Percentiles rank a stretch among this genome's conserved stretches.
Evolutionary conservation across 78 protist genomes (phyloP).

Genomic region (Blattamonas nauphoetae): DNA sequence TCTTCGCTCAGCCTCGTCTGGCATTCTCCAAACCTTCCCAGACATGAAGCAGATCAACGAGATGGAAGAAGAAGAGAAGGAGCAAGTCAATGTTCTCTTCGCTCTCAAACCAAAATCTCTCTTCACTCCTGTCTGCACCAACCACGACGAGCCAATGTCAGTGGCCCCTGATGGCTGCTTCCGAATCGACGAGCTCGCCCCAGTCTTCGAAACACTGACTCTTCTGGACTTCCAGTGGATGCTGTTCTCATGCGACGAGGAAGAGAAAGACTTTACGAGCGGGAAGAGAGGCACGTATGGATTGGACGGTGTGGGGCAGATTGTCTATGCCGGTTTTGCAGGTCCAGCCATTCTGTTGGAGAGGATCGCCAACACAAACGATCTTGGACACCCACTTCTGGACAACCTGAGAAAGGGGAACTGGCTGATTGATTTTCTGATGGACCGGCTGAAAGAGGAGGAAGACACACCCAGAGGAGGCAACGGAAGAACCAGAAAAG

Average conservation of each 20-base stretch:
- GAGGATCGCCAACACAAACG: neutral
- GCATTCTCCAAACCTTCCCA: neutral
- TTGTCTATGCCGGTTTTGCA: neutral
- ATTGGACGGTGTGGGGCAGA: neutral
- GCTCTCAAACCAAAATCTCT: neutral
- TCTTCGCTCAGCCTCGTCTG: neutral
- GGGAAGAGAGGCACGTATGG: neutral
- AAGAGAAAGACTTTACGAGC: neutral
- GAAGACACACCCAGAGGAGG: neutral
- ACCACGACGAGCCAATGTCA: neutral
- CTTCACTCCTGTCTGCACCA: neutral
- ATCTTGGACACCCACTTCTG: conserved; percentile 64
- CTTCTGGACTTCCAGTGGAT: conserved; percentile 7
- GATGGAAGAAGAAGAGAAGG: neutral
- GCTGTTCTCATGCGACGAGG: neutral
- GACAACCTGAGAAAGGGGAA: conserved; percentile 57
- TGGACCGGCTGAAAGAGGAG: conserved; percentile 21
- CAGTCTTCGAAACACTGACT: neutral
- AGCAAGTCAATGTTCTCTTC: neutral
- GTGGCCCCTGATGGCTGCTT: neutral
- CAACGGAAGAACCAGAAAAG: neutral
- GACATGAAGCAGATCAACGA: neutral
- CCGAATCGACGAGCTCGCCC: neutral
- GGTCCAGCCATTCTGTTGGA: neutral
- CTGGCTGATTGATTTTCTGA: conserved; percentile 59